Conservation (phyloP, 768 basidiomycete species). For the Lepiota venenata region DNA sequence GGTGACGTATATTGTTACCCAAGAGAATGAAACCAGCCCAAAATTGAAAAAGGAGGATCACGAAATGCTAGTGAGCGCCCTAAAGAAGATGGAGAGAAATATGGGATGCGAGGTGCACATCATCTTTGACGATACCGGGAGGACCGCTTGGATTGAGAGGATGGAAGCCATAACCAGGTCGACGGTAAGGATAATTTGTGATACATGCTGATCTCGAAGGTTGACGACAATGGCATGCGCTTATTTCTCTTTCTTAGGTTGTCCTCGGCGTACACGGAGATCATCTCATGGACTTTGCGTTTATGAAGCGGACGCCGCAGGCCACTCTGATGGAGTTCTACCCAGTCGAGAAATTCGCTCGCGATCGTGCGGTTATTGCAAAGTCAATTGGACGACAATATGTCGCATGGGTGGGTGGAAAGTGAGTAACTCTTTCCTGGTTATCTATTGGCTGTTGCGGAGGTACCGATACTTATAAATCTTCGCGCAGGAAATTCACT, state of each 20-base stretch:
- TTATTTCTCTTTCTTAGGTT: slow-evolving; percentile 35
- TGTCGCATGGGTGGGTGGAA: slow-evolving; percentile 51
- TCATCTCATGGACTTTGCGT: slow-evolving; percentile 65
- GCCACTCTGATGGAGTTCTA: slow-evolving; percentile 79
- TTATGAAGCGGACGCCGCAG: slow-evolving; percentile 58
- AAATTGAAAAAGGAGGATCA: slow-evolving; percentile 58
- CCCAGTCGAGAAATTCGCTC: slow-evolving; percentile 59
- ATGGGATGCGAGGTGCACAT: slow-evolving; percentile 55
- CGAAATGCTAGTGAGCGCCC: slow-evolving; percentile 51
- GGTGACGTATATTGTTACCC: slow-evolving; percentile 55
- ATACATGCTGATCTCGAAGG: background rate
- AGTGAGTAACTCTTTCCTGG: slow-evolving; percentile 23
- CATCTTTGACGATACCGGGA: slow-evolving; percentile 43
- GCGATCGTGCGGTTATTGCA: slow-evolving; percentile 58
- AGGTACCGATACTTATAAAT: background rate
- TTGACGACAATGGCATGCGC: background rate
- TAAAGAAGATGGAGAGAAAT: slow-evolving; percentile 47
- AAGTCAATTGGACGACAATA: slow-evolving; percentile 52
- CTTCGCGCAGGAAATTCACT: slow-evolving; percentile 30
- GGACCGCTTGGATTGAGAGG: slow-evolving; percentile 56
- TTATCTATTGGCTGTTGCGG: background rate
- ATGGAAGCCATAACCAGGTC: slow-evolving; percentile 66
- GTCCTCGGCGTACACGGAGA: slow-evolving; percentile 57
- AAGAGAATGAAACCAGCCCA: slow-evolving; percentile 37
- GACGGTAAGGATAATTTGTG: slow-evolving; percentile 43